These are phyloP conservation scores for Tetraselmis striata DNA, from an alignment of 139 green algal species.

Conservation along the genomic window DNA sequence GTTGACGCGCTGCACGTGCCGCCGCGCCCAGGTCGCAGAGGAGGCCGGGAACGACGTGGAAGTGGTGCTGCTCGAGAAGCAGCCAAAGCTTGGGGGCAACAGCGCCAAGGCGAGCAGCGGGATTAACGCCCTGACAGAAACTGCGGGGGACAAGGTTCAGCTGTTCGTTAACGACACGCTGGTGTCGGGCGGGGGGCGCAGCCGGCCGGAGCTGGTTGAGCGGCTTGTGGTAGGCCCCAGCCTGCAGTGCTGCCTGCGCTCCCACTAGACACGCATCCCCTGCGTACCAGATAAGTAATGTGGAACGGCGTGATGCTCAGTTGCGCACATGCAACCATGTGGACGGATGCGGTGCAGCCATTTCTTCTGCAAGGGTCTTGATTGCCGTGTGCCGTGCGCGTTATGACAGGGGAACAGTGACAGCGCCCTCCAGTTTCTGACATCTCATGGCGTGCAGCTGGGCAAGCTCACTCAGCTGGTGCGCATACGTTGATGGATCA, in stretches of 20 bases:
- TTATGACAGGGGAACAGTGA: slow-evolving; percentile 27
- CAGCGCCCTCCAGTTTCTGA: slow-evolving; percentile 38
- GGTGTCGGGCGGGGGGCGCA: slow-evolving; percentile 43
- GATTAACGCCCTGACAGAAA: slow-evolving; percentile 56
- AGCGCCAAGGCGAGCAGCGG: slow-evolving; percentile 58
- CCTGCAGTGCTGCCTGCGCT: too few relatives aligned
- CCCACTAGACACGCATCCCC: too few relatives aligned
- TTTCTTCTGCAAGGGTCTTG: too few relatives aligned
- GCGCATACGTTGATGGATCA: too few relatives aligned
- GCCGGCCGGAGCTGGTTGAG: slow-evolving; percentile 42
- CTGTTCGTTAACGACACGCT: slow-evolving; percentile 45
- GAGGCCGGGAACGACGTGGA: neutral
- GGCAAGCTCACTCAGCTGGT: slow-evolving; percentile 40
- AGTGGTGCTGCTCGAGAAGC: slow-evolving; percentile 65
- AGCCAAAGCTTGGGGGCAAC: slow-evolving; percentile 57
- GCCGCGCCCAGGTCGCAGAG: too few relatives aligned
- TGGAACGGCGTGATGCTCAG: too few relatives aligned
- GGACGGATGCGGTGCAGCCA: too few relatives aligned
- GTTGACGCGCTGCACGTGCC: too few relatives aligned
- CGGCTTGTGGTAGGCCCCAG: slow-evolving; percentile 48
- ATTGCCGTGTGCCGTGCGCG: too few relatives aligned
- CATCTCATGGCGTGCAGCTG: slow-evolving; percentile 33
- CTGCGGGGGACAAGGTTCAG: slow-evolving; percentile 19
- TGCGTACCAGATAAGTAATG: too few relatives aligned
- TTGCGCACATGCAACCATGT: too few relatives aligned